Evolutionary conservation across 2,329 filamentous ascomycete genomes (phyloP), one percentile per base, ranked within the genome.

Genomic region (Blastomyces parvus): DNA sequence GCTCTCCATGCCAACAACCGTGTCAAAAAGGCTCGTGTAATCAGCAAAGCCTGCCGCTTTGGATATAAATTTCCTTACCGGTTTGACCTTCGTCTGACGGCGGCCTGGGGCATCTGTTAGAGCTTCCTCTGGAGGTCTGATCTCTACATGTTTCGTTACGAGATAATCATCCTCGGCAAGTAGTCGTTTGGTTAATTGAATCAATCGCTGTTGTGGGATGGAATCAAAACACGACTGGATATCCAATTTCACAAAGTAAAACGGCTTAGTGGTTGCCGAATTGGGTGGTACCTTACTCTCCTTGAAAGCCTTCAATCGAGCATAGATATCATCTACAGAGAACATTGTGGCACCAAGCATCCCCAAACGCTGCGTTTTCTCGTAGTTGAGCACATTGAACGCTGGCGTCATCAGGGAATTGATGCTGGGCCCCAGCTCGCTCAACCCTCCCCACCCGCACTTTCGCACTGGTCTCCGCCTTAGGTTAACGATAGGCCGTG

Each of bases 221-320:
- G 89, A 96, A 74, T 99, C 94, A 73, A 97, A 99, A 69, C 93
- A 96, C 1, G 90, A 86, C 72, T 90, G 85, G 25, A 99, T 92
- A 71, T 99, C 94, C 14, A 96, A 81, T 73, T 99, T 99, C 65
- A 87, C 92, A 75, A 97, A 96, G 75, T 89, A 97, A 1, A 97
- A 76, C 44, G 27, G 61, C 30, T 40, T 62, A 25, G 33, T 56
- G 60, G 27, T 17, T n/a, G 17, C 27, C 30, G 30, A 30, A 46
- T 17, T 40, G 55, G 7, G 1, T 33, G 62, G 53, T 13, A 62
- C 44, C 59, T 74, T 40, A 3, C 65, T 66, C 42, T 70, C 63
- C 59, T 88, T 88, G 77, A 96, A 97, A 0, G 67, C 70, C 65
- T 87, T 88, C 27, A 99, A 76, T 25, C 86, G 86, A 14, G 80